Percentiles rank a stretch among this genome's conserved stretches.
These are phyloP conservation scores for Tolypocladium paradoxum DNA, from an alignment of 2,329 filamentous ascomycete species.

Conservation along the genomic window DNA sequence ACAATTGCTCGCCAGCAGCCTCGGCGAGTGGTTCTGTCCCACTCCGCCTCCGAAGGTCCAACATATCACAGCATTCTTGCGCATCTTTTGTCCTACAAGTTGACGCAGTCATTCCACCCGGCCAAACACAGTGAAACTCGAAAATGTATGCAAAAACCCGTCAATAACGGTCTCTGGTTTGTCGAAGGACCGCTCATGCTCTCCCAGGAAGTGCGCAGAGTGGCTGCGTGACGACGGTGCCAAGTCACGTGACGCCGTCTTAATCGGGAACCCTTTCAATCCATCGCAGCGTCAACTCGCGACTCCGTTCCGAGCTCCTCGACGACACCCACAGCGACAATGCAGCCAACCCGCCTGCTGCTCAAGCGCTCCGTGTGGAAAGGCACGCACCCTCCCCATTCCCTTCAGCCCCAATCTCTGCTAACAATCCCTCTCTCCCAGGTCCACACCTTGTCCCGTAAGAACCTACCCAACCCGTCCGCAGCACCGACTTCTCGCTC, in stretches of 20 bases:
- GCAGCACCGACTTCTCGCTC: too few relatives aligned
- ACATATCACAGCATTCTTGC: too few relatives aligned
- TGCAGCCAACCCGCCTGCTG: slow-evolving; percentile 59
- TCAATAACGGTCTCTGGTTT: too few relatives aligned
- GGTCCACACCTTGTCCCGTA: slow-evolving; percentile 45
- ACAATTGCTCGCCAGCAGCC: too few relatives aligned
- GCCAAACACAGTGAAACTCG: too few relatives aligned
- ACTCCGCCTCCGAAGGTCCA: too few relatives aligned
- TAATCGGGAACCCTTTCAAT: not conserved
- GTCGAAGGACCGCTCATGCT: too few relatives aligned
- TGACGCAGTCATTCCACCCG: too few relatives aligned
- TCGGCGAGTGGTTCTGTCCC: too few relatives aligned
- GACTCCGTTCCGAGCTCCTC: not conserved
- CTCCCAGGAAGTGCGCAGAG: too few relatives aligned
- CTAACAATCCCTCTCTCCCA: slow-evolving; percentile 11
- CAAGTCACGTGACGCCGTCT: not conserved
- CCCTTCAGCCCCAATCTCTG: not conserved
- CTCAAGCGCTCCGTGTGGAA: slow-evolving; percentile 80
- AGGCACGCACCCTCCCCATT: slow-evolving; percentile 41
- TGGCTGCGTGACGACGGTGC: not conserved
- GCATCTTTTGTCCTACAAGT: too few relatives aligned
- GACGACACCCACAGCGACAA: slow-evolving; percentile 23
- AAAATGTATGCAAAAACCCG: too few relatives aligned
- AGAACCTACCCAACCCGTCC: slow-evolving; percentile 12
- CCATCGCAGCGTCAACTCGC: not conserved